Percentiles rank a stretch among this genome's conserved stretches.
phyloP scores from a whole-genome alignment of 2,329 filamentous ascomycete genomes.

The Fusarium phyllophilum region DNA sequence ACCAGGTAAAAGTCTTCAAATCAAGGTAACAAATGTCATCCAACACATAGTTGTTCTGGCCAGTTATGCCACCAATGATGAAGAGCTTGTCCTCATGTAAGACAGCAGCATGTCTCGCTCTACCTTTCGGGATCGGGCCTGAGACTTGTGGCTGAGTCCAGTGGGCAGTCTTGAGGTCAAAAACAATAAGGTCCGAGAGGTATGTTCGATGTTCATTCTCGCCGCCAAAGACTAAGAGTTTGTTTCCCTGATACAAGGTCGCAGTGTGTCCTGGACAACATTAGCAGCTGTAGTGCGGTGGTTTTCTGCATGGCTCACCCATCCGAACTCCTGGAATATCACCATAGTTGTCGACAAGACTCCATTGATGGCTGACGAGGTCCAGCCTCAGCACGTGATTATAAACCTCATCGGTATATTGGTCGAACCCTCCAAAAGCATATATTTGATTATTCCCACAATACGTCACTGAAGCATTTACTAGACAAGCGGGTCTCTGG shows the following conservation, averaged over 20 bases:
- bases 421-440: constrained; percentile 97
- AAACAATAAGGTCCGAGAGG: constrained; percentile 93
- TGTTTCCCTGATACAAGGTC: constrained; percentile 91
- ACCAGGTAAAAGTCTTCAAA: constrained; percentile 98
- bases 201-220: constrained; percentile 98
- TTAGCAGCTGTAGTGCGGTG: constrained; percentile 10
- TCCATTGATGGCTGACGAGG: constrained; percentile 90
- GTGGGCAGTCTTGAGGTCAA: constrained; percentile 91
- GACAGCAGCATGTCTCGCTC: constrained; percentile 92
- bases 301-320: constrained; percentile 67
- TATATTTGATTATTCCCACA: constrained; percentile 98
- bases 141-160: constrained; percentile 93
- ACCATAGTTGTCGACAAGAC: constrained; percentile 95
- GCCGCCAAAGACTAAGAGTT: constrained; percentile 95
- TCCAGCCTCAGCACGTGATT: constrained; percentile 95
- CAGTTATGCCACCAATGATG: constrained; percentile 94
- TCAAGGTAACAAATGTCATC: constrained; percentile 98
- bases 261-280: constrained; percentile 81
- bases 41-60: constrained; percentile 88
- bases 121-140: constrained; percentile 86
- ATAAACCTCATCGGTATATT: constrained; percentile 98
- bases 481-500: constrained; percentile 89
- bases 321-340: constrained; percentile 97
- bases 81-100: constrained; percentile 97
- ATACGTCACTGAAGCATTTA: constrained; percentile 99